Evolutionary conservation across 1,139 yeast genomes (phyloP), one percentile per base, ranked within the genome.

Genomic region (Yamadazyma atmosphaerica): DNA sequence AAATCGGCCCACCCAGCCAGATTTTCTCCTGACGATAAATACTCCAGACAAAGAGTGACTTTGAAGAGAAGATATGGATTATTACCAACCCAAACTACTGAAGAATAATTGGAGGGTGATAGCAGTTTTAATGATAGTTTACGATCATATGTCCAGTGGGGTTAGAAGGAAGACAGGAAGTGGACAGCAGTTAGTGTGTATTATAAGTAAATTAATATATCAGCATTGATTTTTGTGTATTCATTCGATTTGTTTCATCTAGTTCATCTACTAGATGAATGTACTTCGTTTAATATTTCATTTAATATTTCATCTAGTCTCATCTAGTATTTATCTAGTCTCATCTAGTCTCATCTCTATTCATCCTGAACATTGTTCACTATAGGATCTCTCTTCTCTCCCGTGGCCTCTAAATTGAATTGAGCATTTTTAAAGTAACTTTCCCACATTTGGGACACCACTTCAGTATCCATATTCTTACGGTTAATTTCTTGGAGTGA

Each of bases 1-100:
- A 88, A 89, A 73, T 86, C 96, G 50, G 98, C 98, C 24, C 99
- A 94, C 67, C 99, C 99, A 47, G 98, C 99, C 41, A 83, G 99
- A 68, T 92, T 92, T 67, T 92, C 98, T 35, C 99, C 99, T 54
- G 99, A 92, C 63, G 99, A 92, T 79, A 92, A 92, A 72, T 92
- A 88, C 76, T 92, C 98, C 41, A 86, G 97, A 77, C 98, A 94
- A 72, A 86, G 99, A 79, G 97, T 92, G 38, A 92, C 98, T 38
- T 79, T 94, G 62, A 94, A 94, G 83, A 92, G 88, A 79, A 85
- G 98, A 75, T 90, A 73, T 65, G 84, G 84, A 53, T 65, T 94
- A 65, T 77, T 94, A 61, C 96, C 96, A 58, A 85, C 94, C 43
- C 95, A 88, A 67, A 53, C 28, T 23, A 23, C 26, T 23, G 26